A percentile compares a stretch with the other conserved stretches of the same genome.
phyloP scores from a whole-genome alignment of 805 yeast genomes.

The Komagataella pseudopastoris region DNA sequence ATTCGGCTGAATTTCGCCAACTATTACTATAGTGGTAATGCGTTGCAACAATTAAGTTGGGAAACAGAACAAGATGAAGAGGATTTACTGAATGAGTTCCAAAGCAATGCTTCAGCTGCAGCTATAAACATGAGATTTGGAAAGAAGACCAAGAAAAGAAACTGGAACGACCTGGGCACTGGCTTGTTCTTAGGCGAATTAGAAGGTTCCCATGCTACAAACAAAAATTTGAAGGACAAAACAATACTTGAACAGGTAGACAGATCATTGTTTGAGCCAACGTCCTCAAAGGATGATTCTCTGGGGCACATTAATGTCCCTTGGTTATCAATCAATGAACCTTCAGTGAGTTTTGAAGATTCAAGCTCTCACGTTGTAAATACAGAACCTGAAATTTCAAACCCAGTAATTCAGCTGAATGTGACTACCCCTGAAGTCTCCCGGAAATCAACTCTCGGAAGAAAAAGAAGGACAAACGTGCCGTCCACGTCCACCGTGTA shows the following conservation, averaged over 20 bases:
- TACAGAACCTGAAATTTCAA: background rate
- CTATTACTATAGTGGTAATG: constrained; percentile 8
- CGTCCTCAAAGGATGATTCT: background rate
- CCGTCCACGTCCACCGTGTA: background rate
- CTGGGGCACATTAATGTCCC: background rate
- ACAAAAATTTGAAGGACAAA: constrained; percentile 9
- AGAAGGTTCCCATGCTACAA: constrained; percentile 1
- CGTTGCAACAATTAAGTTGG: constrained; percentile 13
- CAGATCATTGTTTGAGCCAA: constrained; percentile 5
- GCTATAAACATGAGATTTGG: constrained; percentile 13
- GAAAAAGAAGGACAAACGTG: background rate
- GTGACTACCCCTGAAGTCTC: background rate
- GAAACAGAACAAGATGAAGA: constrained; percentile 15
- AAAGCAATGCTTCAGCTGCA: constrained; percentile 13
- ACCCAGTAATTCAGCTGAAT: background rate
- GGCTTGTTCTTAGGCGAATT: constrained; percentile 7
- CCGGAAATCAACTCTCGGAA: background rate
- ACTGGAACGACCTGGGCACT: constrained; percentile 18
- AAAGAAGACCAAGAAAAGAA: constrained; percentile 13
- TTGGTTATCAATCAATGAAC: background rate
- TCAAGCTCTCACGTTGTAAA: background rate
- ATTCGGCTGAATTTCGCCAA: constrained; percentile 7
- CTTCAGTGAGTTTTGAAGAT: background rate
- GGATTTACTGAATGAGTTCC: constrained; percentile 10
- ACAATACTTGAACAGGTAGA: constrained; percentile 9